Conservation (phyloP, 192 early-diverging fungal species). For the Linnemannia exigua region DNA sequence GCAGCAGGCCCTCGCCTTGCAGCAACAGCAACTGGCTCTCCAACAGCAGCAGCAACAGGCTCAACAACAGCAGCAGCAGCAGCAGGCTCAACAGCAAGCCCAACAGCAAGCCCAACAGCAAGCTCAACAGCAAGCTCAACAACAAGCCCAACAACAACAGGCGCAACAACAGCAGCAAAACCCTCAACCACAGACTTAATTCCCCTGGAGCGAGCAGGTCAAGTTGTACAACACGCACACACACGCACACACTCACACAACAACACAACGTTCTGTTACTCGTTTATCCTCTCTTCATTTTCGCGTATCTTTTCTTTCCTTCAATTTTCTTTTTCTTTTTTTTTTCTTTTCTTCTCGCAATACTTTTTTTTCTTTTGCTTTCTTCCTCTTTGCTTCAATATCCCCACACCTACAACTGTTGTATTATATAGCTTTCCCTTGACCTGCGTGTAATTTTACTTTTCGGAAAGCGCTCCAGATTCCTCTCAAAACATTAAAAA, state of each 20-base stretch:
- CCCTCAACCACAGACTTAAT: neutral
- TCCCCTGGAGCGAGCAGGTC: conserved; percentile 1
- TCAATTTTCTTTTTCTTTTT: neutral
- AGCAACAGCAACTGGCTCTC: conserved; percentile 36
- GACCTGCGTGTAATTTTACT: conserved; percentile 3
- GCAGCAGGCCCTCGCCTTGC: conserved; percentile 25
- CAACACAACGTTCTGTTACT: neutral
- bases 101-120: conserved; percentile 41
- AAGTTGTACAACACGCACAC: conserved; percentile 6
- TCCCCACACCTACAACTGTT: neutral
- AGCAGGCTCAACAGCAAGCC: conserved; percentile 30
- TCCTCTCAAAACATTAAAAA: neutral
- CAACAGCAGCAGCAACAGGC: conserved; percentile 51
- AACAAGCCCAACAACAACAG: conserved; percentile 43
- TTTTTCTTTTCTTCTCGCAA: neutral
- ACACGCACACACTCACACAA: neutral
- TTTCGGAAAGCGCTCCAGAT: conserved; percentile 1
- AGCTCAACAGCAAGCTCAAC: conserved; percentile 31
- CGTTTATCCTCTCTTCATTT: conserved; percentile 1
- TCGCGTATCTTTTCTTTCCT: neutral
- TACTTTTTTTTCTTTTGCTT: neutral
- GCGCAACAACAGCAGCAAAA: conserved; percentile 13
- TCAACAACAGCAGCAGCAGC: conserved; percentile 26
- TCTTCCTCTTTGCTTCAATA: neutral
- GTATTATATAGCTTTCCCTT: neutral